phyloP scores from a whole-genome alignment of 805 yeast genomes.

The Kregervanrija delftensis region DNA sequence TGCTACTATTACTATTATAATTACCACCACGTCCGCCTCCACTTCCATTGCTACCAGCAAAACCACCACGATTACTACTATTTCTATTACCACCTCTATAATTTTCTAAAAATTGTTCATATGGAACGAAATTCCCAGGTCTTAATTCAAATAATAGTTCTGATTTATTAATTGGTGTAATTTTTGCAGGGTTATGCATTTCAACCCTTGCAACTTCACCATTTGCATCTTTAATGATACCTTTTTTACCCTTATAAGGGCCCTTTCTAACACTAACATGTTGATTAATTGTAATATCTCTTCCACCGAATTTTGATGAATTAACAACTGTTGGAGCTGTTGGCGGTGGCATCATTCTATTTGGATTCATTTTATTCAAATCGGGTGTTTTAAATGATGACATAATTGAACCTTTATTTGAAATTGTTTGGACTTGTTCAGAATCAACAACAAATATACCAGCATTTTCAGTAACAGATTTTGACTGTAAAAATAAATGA shows the following conservation, averaged over 20 bases:
- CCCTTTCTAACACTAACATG: conserved; percentile 82
- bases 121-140: conserved; percentile 66
- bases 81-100: conserved; percentile 30
- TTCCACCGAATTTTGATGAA: conserved; percentile 55
- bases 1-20: conserved; percentile 13
- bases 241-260: conserved; percentile 93
- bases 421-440: conserved; percentile 70
- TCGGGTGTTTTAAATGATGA: conserved; percentile 53
- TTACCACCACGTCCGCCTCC: not conserved
- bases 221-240: conserved; percentile 88
- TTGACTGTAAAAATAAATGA: conserved; percentile 71
- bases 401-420: conserved; percentile 69
- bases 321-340: conserved; percentile 54
- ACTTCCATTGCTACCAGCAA: conserved; percentile 8
- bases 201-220: conserved; percentile 90
- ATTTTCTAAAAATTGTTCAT: conserved; percentile 62
- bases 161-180: conserved; percentile 73
- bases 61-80: conserved; percentile 8
- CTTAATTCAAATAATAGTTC: conserved; percentile 66
- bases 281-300: conserved; percentile 76
- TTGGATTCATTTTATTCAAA: conserved; percentile 83
- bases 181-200: conserved; percentile 86
- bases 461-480: conserved; percentile 72
- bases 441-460: conserved; percentile 86
- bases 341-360: conserved; percentile 56